phyloP scores from a whole-genome alignment of 306 rosid genomes.

The Cajanus cajan region DNA sequence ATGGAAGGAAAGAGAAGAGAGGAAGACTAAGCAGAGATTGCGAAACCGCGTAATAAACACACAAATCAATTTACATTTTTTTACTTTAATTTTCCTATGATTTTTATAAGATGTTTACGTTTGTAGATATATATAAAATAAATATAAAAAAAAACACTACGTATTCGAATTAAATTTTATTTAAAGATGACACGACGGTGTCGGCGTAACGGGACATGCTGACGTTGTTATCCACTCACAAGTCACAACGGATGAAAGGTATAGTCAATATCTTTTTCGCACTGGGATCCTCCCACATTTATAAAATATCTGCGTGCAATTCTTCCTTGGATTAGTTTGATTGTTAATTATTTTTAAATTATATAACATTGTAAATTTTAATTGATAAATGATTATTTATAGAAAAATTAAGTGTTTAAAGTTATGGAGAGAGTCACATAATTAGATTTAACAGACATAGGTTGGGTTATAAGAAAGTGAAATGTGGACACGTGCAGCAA shows the following conservation, averaged over 20 bases:
- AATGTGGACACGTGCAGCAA: slow-evolving; percentile 6
- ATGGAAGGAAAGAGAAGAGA: not conserved
- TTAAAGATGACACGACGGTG: not conserved
- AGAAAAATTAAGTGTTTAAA: not conserved
- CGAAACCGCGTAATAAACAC: slow-evolving; percentile 42
- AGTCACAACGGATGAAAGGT: not conserved
- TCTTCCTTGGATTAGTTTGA: not conserved
- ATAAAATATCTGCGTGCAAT: not conserved
- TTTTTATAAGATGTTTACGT: no score
- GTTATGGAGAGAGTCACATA: not conserved
- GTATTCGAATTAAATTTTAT: not conserved
- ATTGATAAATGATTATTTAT: no score
- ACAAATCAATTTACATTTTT: not conserved
- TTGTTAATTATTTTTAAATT: not conserved
- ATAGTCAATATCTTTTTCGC: not conserved
- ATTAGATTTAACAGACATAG: not conserved
- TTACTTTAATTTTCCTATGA: not conserved
- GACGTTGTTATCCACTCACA: slow-evolving; percentile 16
- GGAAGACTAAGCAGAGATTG: not conserved
- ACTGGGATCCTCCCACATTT: not conserved
- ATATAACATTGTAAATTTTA: not conserved
- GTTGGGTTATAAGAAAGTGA: not conserved
- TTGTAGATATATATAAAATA: no score
- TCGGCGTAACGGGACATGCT: not conserved
- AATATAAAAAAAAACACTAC: no score